Evolutionary conservation across 495 filamentous ascomycete species (phyloP), one percentile per base, ranked within the genome.

Genomic region (Tuber borchii): DNA sequence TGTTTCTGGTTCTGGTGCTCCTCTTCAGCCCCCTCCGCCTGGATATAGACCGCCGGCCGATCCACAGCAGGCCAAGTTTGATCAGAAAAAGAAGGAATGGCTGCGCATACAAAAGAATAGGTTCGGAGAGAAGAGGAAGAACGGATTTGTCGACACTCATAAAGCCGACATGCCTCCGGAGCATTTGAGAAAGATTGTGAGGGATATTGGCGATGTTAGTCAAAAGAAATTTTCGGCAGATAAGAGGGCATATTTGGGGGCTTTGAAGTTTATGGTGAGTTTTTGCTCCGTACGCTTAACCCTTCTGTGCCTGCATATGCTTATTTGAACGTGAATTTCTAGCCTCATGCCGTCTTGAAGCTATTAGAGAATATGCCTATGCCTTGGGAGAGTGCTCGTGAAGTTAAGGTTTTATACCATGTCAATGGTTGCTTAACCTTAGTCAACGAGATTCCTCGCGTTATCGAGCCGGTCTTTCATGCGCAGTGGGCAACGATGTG

Each of bases 401-500:
- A 99, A 81, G 96, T 99, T 71, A 97, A 97, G 85, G 96, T 99
- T 19, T 86, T 99, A 12, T 99, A 99, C 84, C 96, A 99, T 83
- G 93, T 98, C 77, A 99, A 98, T 80, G 96, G 96, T 17, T 98
- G 96, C 82, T 85, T 99, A 80, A 99, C 96, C 26, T 85, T 99
- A 75, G 96, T 99, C 73, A 99, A 99, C 82, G 96, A 99, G 86
- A 94, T 90, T 10, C 96, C 96, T 31, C 88, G 96, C 79, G 96
- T 99, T 70, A 98, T 99, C 83, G 95, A 98, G 85, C 96, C 96
- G 2, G 93, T 99, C 22, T 99, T 97, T 84, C 95, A 97, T 82
- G 96, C 96, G 76, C 96, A 99, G 84, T 99, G 96, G 96, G 95
- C 95, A 39, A 97, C 93, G 16, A 98, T 99, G 96, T 99, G 96